Conservation (phyloP, 2,329 filamentous ascomycete genomes). For the Didymella sp. region DNA sequence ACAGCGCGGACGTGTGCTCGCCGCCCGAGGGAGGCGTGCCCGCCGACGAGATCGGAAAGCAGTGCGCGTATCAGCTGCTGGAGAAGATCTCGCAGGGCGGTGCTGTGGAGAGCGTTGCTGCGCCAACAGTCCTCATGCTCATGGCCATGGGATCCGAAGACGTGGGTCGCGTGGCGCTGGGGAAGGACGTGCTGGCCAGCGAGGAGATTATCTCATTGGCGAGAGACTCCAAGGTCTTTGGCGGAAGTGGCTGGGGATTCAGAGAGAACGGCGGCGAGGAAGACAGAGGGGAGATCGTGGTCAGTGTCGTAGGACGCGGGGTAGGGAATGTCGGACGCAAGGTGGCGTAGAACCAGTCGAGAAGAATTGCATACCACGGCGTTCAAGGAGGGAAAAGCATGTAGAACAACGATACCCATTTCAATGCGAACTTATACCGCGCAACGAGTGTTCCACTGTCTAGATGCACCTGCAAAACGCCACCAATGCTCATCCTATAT, state of each 20-base stretch:
- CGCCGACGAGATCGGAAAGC: conserved; percentile 88
- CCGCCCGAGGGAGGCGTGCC: conserved; percentile 81
- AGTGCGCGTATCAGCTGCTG: conserved; percentile 86
- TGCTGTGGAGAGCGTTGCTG: conserved; percentile 75
- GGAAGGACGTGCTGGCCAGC: conserved; percentile 79
- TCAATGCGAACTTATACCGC: conserved; percentile 11
- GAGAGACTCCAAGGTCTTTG: conserved; percentile 86
- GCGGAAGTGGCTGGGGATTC: conserved; percentile 88
- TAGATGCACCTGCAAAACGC: conserved; percentile 13
- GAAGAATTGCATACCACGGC: conserved; percentile 2
- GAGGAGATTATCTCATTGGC: conserved; percentile 82
- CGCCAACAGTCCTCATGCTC: conserved; percentile 77
- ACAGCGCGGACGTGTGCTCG: conserved; percentile 80
- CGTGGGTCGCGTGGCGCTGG: conserved; percentile 83
- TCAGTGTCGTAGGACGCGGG: conserved; percentile 91
- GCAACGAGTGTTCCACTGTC: not conserved
- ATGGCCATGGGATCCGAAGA: conserved; percentile 99
- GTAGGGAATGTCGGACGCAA: conserved; percentile 96
- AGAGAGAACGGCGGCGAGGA: conserved; percentile 63
- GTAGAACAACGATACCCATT: conserved; percentile 21
- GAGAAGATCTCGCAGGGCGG: conserved; percentile 84
- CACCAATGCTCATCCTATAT: conserved; percentile 23
- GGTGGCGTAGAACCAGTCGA: conserved; percentile 62
- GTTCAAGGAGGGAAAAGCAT: conserved; percentile 16
- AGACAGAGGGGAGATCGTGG: conserved; percentile 70